Evolutionary conservation across 225 moss, liverwort and hornwort genomes (phyloP).

Genomic region (Pleurozium schreberi): DNA sequence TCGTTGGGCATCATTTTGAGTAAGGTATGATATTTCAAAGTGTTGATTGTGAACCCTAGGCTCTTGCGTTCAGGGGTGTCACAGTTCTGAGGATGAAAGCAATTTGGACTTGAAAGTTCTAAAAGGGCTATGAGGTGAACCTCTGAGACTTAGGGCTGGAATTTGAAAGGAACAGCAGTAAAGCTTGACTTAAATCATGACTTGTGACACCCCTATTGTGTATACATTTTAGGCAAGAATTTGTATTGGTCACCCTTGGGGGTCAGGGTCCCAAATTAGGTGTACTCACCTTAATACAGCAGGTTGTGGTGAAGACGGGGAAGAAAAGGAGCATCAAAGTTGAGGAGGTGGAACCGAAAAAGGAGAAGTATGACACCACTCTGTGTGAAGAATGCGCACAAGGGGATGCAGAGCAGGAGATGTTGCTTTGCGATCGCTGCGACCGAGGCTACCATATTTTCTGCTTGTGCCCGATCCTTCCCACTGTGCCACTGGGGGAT

Average conservation of each 20-base stretch:
- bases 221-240: not conserved
- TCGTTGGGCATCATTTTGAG: not conserved
- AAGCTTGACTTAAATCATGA: not conserved
- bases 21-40: not conserved
- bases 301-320: not conserved
- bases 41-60: not conserved
- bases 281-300: not conserved
- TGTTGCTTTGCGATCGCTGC: conserved; percentile 68
- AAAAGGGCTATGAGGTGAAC: not conserved
- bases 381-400: conserved; percentile 39
- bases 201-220: not conserved
- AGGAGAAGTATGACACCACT: conserved; percentile 7
- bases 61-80: not conserved
- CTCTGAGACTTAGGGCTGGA: not conserved
- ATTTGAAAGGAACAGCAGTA: not conserved
- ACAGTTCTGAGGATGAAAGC: not conserved
- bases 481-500: conserved; percentile 41
- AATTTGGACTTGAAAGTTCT: not conserved
- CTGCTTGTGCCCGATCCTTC: conserved; percentile 49
- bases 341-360: not conserved
- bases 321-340: not conserved
- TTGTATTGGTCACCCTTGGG: not conserved
- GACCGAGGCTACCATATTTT: conserved; percentile 62
- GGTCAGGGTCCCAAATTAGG: not conserved
- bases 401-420: conserved; percentile 45